phyloP scores from a whole-genome alignment of 2,329 filamentous ascomycete species.

The Capronia americana region DNA sequence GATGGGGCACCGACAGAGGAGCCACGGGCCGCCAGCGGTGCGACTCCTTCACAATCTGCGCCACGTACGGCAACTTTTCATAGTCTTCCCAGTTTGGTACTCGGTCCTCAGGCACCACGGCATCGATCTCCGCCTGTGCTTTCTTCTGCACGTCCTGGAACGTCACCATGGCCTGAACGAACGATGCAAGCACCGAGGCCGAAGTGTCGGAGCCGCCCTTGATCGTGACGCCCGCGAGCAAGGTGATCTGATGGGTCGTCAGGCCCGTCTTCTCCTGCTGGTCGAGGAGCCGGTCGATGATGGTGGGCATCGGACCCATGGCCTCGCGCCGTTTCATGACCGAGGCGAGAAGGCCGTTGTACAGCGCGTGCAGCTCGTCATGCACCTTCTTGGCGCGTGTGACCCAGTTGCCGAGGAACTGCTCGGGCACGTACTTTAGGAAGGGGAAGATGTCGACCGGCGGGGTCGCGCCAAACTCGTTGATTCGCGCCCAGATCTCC shows the following conservation, averaged over 20 bases:
- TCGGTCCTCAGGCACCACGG: slow-evolving; percentile 45
- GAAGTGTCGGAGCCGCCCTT: slow-evolving; percentile 51
- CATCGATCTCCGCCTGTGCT: slow-evolving; percentile 54
- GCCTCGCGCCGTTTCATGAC: slow-evolving; percentile 45
- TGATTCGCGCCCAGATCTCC: slow-evolving; percentile 32
- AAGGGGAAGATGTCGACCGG: slow-evolving; percentile 57
- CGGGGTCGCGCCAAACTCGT: slow-evolving; percentile 51
- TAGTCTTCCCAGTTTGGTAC: slow-evolving; percentile 45
- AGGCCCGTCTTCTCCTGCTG: slow-evolving; percentile 42
- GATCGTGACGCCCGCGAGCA: slow-evolving; percentile 41
- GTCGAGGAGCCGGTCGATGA: slow-evolving; percentile 53
- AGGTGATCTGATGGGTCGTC: slow-evolving; percentile 50
- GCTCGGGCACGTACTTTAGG: slow-evolving; percentile 52
- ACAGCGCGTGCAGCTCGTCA: slow-evolving; percentile 51
- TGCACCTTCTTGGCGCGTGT: slow-evolving; percentile 47
- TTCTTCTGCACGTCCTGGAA: slow-evolving; percentile 53
- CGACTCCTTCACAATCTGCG: slow-evolving; percentile 44
- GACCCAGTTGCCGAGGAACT: slow-evolving; percentile 50
- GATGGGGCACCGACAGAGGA: slow-evolving; percentile 57
- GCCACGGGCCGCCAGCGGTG: slow-evolving; percentile 51
- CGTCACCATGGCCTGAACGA: slow-evolving; percentile 57
- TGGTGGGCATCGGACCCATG: slow-evolving; percentile 40
- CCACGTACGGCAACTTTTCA: slow-evolving; percentile 43
- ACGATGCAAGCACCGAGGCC: slow-evolving; percentile 49
- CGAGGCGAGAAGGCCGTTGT: slow-evolving; percentile 45